Evolutionary conservation across 2,329 filamentous ascomycete genomes (phyloP).

Genomic region (Berkeleyomyces rouxiae): DNA sequence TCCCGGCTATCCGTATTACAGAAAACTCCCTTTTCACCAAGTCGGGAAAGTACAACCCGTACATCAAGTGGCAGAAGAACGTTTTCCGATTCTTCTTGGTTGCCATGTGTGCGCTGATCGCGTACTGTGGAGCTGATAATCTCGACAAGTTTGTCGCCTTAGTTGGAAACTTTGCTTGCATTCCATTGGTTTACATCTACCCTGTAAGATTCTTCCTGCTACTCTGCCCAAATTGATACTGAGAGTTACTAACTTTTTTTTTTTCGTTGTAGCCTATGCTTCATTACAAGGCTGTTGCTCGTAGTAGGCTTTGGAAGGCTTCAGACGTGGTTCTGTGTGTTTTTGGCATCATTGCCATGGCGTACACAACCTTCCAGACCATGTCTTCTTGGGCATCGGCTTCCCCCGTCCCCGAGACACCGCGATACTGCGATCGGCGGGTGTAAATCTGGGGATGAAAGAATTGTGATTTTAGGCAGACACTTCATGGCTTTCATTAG

Average conservation of each 20-base stretch:
- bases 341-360: conserved; percentile 76
- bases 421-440: conserved; percentile 38
- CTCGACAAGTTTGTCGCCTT: conserved; percentile 94
- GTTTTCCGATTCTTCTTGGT: conserved; percentile 89
- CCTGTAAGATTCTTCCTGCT: conserved; percentile 47
- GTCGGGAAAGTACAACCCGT: conserved; percentile 93
- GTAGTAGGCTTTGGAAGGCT: conserved; percentile 45
- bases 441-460: not conserved
- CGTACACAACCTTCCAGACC: conserved; percentile 78
- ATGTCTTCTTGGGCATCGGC: conserved; percentile 69
- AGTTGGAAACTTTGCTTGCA: conserved; percentile 93
- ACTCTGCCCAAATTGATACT: conserved; percentile 9
- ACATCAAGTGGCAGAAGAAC: conserved; percentile 99
- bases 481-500: not conserved
- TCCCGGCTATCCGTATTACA: conserved; percentile 91
- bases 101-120: conserved; percentile 66
- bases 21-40: conserved; percentile 87
- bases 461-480: not conserved
- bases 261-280: conserved; percentile 53
- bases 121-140: conserved; percentile 83
- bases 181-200: conserved; percentile 93
- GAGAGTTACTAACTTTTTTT: conserved; percentile 17
- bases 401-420: conserved; percentile 25
- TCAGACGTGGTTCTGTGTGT: conserved; percentile 62
- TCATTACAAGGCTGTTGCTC: conserved; percentile 68